These are phyloP conservation scores for Gymnopilus dilepis DNA, from an alignment of 768 basidiomycete species.

Conservation along the genomic window DNA sequence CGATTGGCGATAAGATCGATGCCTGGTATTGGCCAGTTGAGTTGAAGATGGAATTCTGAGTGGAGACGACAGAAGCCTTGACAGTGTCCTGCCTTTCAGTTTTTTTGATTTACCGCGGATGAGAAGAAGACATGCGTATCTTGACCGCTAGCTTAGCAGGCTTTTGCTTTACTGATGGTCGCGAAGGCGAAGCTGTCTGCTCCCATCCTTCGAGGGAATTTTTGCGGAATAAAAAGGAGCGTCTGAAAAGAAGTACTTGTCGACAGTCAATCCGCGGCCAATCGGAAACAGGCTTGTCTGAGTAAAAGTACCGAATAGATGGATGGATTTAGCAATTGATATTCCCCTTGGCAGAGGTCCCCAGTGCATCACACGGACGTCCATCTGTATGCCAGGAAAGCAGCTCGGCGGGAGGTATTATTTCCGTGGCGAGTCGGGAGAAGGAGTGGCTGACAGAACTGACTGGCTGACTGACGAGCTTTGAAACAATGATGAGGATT, in stretches of 20 bases:
- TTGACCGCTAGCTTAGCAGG: background rate
- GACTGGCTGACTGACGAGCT: conserved; percentile 10
- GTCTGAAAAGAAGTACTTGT: background rate
- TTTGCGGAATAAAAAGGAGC: background rate
- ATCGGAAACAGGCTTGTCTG: background rate
- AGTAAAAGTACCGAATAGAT: too few species aligned
- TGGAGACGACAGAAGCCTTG: conserved; percentile 9
- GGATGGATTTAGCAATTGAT: background rate
- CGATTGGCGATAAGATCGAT: conserved; percentile 10
- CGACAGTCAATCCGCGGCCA: background rate
- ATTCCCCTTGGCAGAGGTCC: background rate
- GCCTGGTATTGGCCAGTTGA: background rate
- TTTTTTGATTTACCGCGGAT: conserved; percentile 13
- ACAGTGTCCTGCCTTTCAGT: conserved; percentile 1
- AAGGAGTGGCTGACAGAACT: conserved; percentile 8
- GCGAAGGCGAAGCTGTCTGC: conserved; percentile 13
- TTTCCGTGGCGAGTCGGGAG: conserved; percentile 14
- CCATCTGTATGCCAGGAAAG: background rate
- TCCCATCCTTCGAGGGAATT: conserved; percentile 4
- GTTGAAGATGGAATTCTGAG: conserved; percentile 3
- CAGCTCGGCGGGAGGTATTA: conserved; percentile 16
- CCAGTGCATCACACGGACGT: background rate
- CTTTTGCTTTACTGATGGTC: conserved; percentile 14
- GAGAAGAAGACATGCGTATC: conserved; percentile 6
- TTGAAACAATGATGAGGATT: conserved; percentile 13